Base-by-base conservation (phyloP, 345 rosid genomes). In the Excoecaria agallocha region DNA sequence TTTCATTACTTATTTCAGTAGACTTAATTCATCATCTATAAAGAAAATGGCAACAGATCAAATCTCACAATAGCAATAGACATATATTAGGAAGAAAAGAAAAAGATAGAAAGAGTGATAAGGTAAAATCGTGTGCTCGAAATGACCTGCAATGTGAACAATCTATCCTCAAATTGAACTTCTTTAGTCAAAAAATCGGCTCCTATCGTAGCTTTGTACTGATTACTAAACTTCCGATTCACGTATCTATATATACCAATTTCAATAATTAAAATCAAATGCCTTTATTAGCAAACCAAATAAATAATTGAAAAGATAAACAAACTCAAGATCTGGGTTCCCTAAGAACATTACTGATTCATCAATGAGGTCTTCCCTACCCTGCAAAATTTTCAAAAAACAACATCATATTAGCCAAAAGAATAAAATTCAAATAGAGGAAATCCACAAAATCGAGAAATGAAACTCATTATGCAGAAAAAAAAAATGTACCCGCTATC, bases 121-220 rank as follows among this genome's bases (percentile, higher is more conserved):
- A 41, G 56, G 3, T 37, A 16, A 5, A 38, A 15, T 60, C 5
- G 22, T 37, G 15, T 58, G 60, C 30, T 66, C 6, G n/a, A 15
- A 58, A 69, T 8, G 20, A 93, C 98, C 97, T 92, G 97, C 86
- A 92, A 87, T 58, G 97, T 94, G 84, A 94, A 92, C 76, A 88
- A 76, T 71, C 93, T 89, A 78, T 94, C 98, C 82, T 92, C 97
- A 68, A 89, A 87, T 45, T 89, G 89, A 72, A 94, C 91, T 86
- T 94, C 98, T 82, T 92, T 92, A 7, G 96, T 90, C 80, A 94
- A 84, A 82, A 94, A 94, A 86, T 94, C 98, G 3, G 94, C 97
- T 74, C 97, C 98, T 45, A 94, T 94, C 15, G 98, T 92, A 0
- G 98, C 97, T 82, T 92, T 94, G 77, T 94, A 94, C 80, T 94